phyloP scores from a whole-genome alignment of 1,284 basidiomycete species.

The Ceratobasidium sp. region DNA sequence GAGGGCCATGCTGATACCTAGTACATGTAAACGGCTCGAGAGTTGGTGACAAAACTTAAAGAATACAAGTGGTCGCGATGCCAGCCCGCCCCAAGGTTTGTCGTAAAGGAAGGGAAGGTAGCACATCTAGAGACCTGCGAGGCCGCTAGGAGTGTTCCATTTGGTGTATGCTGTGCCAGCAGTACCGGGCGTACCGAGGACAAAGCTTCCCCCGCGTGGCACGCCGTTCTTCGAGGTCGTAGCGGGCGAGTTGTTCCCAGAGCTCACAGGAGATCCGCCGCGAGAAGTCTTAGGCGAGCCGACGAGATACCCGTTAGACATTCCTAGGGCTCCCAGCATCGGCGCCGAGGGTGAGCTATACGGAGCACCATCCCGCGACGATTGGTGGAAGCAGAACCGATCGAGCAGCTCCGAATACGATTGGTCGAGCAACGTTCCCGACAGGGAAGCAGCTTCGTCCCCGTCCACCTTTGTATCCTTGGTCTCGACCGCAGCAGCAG shows the following conservation, averaged over 20 bases:
- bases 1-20: constrained; percentile 41
- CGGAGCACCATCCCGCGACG: constrained; percentile 16
- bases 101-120: background rate
- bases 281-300: constrained; percentile 14
- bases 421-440: background rate
- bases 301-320: constrained; percentile 22
- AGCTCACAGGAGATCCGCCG: constrained; percentile 30
- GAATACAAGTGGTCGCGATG: constrained; percentile 6
- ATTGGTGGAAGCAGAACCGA: constrained; percentile 35
- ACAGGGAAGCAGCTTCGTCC: background rate
- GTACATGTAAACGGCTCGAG: constrained; percentile 32
- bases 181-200: constrained; percentile 35
- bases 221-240: constrained; percentile 25
- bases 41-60: constrained; percentile 22
- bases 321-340: constrained; percentile 16
- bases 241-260: constrained; percentile 21
- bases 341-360: background rate
- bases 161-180: constrained; percentile 26
- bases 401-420: constrained; percentile 20
- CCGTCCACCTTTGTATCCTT: constrained; percentile 1
- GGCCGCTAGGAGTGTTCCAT: constrained; percentile 22
- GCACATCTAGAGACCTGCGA: constrained; percentile 5
- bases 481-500: background rate
- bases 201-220: constrained; percentile 35
- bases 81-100: constrained; percentile 21